phyloP scores from a whole-genome alignment of 371 early-diverging fungal species.

The Mucor circinelloides region DNA sequence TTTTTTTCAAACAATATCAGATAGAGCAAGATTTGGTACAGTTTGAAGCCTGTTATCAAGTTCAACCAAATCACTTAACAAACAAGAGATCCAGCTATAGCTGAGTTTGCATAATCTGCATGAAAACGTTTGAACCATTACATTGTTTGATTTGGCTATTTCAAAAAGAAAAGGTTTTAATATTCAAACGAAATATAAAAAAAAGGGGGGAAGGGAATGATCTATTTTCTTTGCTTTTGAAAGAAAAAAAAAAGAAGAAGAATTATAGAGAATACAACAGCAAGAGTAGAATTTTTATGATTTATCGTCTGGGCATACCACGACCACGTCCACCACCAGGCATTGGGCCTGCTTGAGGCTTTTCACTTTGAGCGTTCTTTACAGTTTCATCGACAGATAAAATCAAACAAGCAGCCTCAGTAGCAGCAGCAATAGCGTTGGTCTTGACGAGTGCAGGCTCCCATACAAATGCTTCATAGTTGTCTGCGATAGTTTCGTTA shows the following conservation, averaged over 20 bases:
- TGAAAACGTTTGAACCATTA: too few relatives aligned
- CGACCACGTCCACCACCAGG: slow-evolving; percentile 55
- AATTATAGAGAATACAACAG: neutral
- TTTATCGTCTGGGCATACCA: slow-evolving; percentile 41
- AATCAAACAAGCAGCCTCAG: slow-evolving; percentile 96
- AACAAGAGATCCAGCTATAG: too few relatives aligned
- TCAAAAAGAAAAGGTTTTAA: neutral
- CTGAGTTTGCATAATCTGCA: too few relatives aligned
- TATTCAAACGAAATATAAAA: neutral
- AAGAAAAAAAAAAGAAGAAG: neutral
- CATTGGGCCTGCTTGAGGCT: slow-evolving; percentile 59
- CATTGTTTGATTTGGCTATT: neutral
- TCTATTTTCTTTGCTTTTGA: neutral
- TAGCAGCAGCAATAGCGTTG: slow-evolving; percentile 95
- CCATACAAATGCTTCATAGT: slow-evolving; percentile 97
- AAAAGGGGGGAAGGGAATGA: neutral
- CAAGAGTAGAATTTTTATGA: neutral
- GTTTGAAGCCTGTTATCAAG: too few relatives aligned
- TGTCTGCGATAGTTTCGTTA: slow-evolving; percentile 88
- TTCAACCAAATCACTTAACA: too few relatives aligned
- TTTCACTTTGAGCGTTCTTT: slow-evolving; percentile 69
- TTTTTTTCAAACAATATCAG: too few relatives aligned
- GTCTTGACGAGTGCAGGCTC: slow-evolving; percentile 99
- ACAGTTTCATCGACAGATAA: slow-evolving; percentile 97
- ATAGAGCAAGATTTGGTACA: too few relatives aligned